Base-by-base conservation (phyloP, 2,329 filamentous ascomycete species). In the Westerdykella ornata region DNA sequence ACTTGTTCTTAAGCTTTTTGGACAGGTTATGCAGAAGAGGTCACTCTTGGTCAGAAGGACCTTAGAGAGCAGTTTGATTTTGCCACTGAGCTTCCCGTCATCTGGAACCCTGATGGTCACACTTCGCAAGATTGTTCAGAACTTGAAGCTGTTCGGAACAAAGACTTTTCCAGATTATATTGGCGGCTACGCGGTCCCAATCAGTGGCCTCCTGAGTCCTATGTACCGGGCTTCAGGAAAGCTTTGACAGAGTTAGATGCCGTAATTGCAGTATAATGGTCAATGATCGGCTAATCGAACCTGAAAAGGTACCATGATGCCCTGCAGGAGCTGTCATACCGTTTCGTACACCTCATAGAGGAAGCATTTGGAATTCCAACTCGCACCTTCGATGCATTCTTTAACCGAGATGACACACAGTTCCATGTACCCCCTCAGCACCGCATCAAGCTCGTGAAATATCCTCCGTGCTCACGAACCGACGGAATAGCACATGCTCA, bases 51-150 rank as follows among this genome's bases (percentile, higher is more conserved):
- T 0, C 60, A 63, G 38, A 51, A 60, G 12, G 78, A 82, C 52
- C 60, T 67, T 14, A 63, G 77, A 14, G 77, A 82, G 54, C 78
- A 81, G 49, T 74, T 79, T 36, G 77, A 81, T 53, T 75, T 77
- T 52, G 77, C 74, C 12, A 80, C 75, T 0, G 77, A 81, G 47
- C 58, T 80, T 16, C 39, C 37, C n/a, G 44, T 48, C n/a, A 35
- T 49, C 17, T 49, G 42, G 35, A 22, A 44, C n/a, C 30, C 29
- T 12, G 4, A 16, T 4, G 18, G 8, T 19, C 30, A 28, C 26
- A 19, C 16, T 12, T 20, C 14, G 4, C 13, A 29, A 19, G n/a
- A 35, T 7, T 35, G 32, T 28, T 16, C 26, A n/a, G 13, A 75
- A 72, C 20, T 22, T 22, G 20, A 22, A 22, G 5, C 5, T 22